phyloP scores from a whole-genome alignment of 1,284 basidiomycete genomes.

The Ustilago crameri region DNA sequence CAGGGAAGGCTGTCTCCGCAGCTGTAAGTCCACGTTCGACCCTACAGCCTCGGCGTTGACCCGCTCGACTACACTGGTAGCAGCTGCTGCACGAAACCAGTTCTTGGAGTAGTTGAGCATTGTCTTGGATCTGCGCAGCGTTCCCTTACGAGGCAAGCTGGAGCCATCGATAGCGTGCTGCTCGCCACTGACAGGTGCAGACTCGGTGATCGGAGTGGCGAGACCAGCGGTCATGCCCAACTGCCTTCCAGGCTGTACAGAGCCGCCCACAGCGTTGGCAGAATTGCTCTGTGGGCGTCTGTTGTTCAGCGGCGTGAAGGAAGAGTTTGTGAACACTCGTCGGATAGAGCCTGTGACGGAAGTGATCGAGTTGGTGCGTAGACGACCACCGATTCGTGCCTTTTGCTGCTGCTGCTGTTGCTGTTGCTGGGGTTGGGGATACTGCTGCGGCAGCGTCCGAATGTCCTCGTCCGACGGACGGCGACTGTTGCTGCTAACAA shows the following conservation, averaged over 20 bases:
- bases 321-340: constrained; percentile 34
- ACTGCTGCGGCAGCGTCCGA: constrained; percentile 7
- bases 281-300: constrained; percentile 33
- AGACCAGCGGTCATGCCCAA: constrained; percentile 8
- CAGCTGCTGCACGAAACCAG: constrained; percentile 41
- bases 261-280: constrained; percentile 19
- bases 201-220: constrained; percentile 23
- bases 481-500: constrained; percentile 4
- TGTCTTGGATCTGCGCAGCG: constrained; percentile 44
- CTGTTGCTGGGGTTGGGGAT: no score
- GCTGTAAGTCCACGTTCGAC: background rate
- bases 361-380: constrained; percentile 36
- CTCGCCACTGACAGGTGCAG: background rate
- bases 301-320: constrained; percentile 21
- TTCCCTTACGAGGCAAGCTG: constrained; percentile 21
- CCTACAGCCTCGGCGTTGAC: constrained; percentile 27
- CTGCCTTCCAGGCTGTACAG: constrained; percentile 32
- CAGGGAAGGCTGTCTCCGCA: constrained; percentile 7
- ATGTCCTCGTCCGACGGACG: constrained; percentile 24
- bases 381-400: constrained; percentile 16
- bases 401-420: constrained; percentile 6
- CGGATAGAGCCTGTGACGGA: constrained; percentile 45
- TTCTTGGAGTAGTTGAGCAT: constrained; percentile 42
- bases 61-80: constrained; percentile 33
- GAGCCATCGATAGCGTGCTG: background rate